phyloP scores from a whole-genome alignment of 176 grass and related monocot genomes.

The Themeda triandra region DNA sequence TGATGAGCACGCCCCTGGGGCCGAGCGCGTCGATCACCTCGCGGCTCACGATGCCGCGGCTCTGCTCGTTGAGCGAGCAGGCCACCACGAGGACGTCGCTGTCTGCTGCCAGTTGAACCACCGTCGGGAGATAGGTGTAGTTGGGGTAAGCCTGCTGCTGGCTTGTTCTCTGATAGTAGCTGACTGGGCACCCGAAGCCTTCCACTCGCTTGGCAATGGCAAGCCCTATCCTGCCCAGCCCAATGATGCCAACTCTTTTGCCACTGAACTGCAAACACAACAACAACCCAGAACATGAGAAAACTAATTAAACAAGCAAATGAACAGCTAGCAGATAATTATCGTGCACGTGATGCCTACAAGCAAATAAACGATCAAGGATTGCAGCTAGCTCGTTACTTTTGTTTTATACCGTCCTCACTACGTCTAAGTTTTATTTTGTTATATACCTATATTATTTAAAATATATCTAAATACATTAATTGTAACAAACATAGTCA shows the following conservation, averaged over 20 bases:
- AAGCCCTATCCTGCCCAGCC: slow-evolving; percentile 79
- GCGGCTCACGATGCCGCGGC: slow-evolving; percentile 62
- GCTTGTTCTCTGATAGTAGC: slow-evolving; percentile 63
- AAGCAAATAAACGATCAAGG: too few relatives aligned
- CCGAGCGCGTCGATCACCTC: slow-evolving; percentile 75
- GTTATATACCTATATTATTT: too few relatives aligned
- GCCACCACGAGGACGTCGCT: slow-evolving; percentile 68
- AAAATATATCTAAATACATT: too few relatives aligned
- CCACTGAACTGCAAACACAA: slow-evolving; percentile 69
- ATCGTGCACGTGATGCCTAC: too few relatives aligned
- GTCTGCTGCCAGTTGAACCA: slow-evolving; percentile 51
- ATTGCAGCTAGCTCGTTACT: too few relatives aligned
- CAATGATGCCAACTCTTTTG: slow-evolving; percentile 82
- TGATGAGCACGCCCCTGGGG: slow-evolving; percentile 64
- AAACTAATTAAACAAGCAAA: neutral
- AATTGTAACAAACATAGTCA: too few relatives aligned
- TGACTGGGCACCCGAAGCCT: slow-evolving; percentile 65
- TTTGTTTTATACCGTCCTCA: too few relatives aligned
- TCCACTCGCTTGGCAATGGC: slow-evolving; percentile 64
- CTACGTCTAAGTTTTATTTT: too few relatives aligned
- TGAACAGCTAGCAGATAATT: neutral
- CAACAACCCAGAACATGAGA: neutral
- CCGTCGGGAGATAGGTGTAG: slow-evolving; percentile 51
- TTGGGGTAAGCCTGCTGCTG: slow-evolving; percentile 35
- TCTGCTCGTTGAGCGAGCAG: slow-evolving; percentile 63